Conservation (phyloP, 2,329 filamentous ascomycete species). For the Aspergillus sp. region DNA sequence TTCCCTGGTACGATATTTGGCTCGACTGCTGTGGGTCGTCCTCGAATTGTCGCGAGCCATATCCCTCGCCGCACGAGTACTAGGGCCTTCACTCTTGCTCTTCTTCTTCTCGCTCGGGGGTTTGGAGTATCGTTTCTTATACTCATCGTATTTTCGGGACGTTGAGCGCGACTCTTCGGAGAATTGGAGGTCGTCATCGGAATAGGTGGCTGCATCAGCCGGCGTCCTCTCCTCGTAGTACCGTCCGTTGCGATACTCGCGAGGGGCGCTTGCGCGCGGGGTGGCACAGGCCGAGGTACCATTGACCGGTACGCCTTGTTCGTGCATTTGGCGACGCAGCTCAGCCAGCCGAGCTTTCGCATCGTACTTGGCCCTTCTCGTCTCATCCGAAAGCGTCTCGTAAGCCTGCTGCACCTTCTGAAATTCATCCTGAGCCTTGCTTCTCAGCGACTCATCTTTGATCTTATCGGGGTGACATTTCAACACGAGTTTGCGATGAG, state of each 20-base stretch:
- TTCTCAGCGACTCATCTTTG: conserved; percentile 73
- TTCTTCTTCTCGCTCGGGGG: conserved; percentile 43
- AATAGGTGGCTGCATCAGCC: conserved; percentile 31
- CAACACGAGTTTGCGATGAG: conserved; percentile 82
- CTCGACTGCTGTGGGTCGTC: conserved; percentile 36
- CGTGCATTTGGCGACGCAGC: conserved; percentile 59
- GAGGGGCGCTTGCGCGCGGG: conserved; percentile 18
- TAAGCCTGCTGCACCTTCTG: conserved; percentile 92
- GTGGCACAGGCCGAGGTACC: conserved; percentile 21
- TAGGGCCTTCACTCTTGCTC: conserved; percentile 32
- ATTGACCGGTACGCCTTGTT: conserved; percentile 42
- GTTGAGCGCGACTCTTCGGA: conserved; percentile 41
- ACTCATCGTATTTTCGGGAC: conserved; percentile 45
- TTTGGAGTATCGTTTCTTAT: conserved; percentile 37
- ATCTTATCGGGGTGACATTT: conserved; percentile 93
- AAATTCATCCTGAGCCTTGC: conserved; percentile 80
- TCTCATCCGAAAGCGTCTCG: conserved; percentile 81
- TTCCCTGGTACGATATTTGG: conserved; percentile 47
- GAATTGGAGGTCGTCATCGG: conserved; percentile 42
- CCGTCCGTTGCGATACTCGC: conserved; percentile 46
- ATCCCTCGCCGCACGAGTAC: conserved; percentile 35
- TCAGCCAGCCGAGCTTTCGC: conserved; percentile 69
- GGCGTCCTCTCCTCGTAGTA: conserved; percentile 49
- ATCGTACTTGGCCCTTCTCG: conserved; percentile 73
- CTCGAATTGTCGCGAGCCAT: conserved; percentile 34